phyloP scores from a whole-genome alignment of 2,329 filamentous ascomycete species.

The Neocucurbitaria cava region DNA sequence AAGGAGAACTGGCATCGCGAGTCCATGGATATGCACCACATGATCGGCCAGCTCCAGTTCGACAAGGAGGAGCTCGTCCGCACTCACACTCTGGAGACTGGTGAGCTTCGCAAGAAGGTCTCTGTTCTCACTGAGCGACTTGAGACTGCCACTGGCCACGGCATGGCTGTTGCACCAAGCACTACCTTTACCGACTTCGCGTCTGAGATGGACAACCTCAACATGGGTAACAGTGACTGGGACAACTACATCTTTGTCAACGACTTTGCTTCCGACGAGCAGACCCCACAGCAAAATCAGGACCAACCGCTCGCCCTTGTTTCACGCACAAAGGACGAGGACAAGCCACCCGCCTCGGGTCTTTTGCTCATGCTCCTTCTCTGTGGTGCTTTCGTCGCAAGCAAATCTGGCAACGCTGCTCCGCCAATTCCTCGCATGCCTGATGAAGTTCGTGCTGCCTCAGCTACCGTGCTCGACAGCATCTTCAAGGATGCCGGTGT shows the following conservation, averaged over 20 bases:
- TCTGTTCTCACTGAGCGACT: conserved; percentile 77
- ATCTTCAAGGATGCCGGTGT: conserved; percentile 83
- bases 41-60: conserved; percentile 76
- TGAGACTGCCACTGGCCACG: conserved; percentile 61
- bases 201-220: conserved; percentile 81
- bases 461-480: conserved; percentile 77
- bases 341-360: conserved; percentile 75
- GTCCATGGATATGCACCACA: conserved; percentile 76
- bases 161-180: conserved; percentile 60
- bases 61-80: conserved; percentile 94
- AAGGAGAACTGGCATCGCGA: conserved; percentile 75
- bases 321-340: conserved; percentile 54
- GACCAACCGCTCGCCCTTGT: conserved; percentile 52
- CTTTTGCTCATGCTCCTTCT: conserved; percentile 95
- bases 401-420: conserved; percentile 75
- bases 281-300: conserved; percentile 43
- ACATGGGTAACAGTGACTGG: conserved; percentile 79
- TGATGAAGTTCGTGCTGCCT: conserved; percentile 80
- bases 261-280: conserved; percentile 69
- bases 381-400: conserved; percentile 94
- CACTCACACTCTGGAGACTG: conserved; percentile 86
- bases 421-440: conserved; percentile 78
- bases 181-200: conserved; percentile 75
- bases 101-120: conserved; percentile 91
- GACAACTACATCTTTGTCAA: conserved; percentile 81